Base-by-base conservation (phyloP, 1,284 basidiomycete genomes). In the Cerioporus squamosus region DNA sequence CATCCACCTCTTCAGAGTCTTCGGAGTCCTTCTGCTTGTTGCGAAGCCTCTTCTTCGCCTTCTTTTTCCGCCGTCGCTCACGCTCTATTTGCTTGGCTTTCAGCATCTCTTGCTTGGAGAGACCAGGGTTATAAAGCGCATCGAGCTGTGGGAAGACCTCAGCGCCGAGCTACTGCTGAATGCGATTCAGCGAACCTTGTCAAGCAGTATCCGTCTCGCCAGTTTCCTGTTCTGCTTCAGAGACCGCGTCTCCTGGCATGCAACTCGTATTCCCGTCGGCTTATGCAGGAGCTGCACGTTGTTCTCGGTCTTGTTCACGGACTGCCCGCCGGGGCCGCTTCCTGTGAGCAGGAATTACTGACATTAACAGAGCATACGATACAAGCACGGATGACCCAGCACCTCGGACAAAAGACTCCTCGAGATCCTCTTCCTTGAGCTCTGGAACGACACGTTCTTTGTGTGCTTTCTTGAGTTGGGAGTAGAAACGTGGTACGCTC, bases 291-390 rank as follows among this genome's bases (percentile, higher is more conserved):
- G 75, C 69, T 93, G 91, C 29, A 93, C 90, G 68, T 91, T 90
- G 70, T 91, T 92, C 74, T 88, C 81, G 58, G 91, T 92, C 77
- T 93, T 93, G 77, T 93, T 93, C 68, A 93, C 85, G 24, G 91
- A 92, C 76, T 93, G 91, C 36, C 91, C 91, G 26, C 91, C 91
- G 68, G 91, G 91, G 24, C 91, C 91, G 72, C 91, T 90, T 48
- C 90, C 90, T 92, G 63, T 51, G 53, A 14, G 42, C 53, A 53
- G 49, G 36, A n/a, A 59, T 55, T 44, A 61, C 59, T 39, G 38
- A 61, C 53, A 58, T 53, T 60, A 59, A 61, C 55, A 59, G 54
- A 43, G 52, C 26, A 54, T 62, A 47, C 62, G 40, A 44, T 57
- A 51, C 56, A 59, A 42, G 61, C 53, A 57, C 20, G 38, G 44